Base-by-base conservation (phyloP, 768 basidiomycete genomes). In the Mrakia frigida region DNA sequence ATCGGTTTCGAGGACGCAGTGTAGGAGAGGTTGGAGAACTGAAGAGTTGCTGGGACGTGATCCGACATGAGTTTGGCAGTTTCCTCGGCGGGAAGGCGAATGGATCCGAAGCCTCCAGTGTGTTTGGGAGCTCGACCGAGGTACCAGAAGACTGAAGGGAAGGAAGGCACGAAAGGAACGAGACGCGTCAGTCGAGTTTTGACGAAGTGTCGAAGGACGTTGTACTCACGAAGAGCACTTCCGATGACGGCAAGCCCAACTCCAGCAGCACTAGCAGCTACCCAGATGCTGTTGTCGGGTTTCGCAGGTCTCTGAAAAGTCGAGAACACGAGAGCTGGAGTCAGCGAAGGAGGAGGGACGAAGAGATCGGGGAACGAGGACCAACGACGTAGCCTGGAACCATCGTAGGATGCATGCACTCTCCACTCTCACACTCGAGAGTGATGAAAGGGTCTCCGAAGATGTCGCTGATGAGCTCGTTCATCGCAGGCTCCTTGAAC, bases 401-500 rank as follows among this genome's bases (percentile, higher is more conserved):
- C 83, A 94, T 92, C 0, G 92, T 92, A 80, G 89, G 93, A 81
- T 96, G 92, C 81, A 99, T 81, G 81, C 97, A 98, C 84, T 98
- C 97, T 31, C 97, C 96, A 7, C 92, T 90, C 0, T 91, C 85
- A 79, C 97, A 98, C 50, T 89, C 83, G 71, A 98, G 86, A 3
- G 93, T 91, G 81, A 99, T 99, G 81, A 89, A 92, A 1, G 85
- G 86, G 82, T 99, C 97, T 1, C 92, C 97, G 79, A 99, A 98
- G 80, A 99, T 90, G 78, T 91, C 90, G 81, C 91, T 89, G 84
- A 99, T 98, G 72, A 99, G 87, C 43, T 90, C 87, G 81, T 99
- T 97, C 97, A 99, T 98, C 0, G 92, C 94, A 0, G 93, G 92
- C 80, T 99, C 97, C 82, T 95, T 91, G 80, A 99, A 99, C 78